A percentile compares a stretch with the other conserved stretches of the same genome.
These are phyloP conservation scores for Penicillium atrosanguineum DNA, from an alignment of 495 filamentous ascomycete genomes.

Conservation along the genomic window DNA sequence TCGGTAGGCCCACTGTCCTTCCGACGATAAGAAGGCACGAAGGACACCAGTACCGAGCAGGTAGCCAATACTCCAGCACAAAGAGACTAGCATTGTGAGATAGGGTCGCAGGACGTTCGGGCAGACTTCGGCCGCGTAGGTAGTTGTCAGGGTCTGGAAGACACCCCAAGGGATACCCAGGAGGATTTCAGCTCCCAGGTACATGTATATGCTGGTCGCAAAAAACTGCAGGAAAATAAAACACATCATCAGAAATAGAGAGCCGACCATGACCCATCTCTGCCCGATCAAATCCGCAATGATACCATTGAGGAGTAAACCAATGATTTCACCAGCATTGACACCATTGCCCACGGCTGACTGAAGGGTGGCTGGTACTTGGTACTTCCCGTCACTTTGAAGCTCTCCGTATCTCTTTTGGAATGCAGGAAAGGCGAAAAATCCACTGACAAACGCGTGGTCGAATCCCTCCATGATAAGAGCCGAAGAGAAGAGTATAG, in stretches of 20 bases:
- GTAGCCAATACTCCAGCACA: conserved; percentile 72
- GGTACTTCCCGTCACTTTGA: conserved; percentile 31
- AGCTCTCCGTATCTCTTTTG: conserved; percentile 32
- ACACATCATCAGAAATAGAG: conserved; percentile 50
- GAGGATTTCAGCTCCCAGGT: conserved; percentile 65
- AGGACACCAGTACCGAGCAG: conserved; percentile 65
- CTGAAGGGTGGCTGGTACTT: conserved; percentile 54
- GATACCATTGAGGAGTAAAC: conserved; percentile 62
- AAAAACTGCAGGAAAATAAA: conserved; percentile 69
- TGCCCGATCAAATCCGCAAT: conserved; percentile 65
- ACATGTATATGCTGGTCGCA: conserved; percentile 56
- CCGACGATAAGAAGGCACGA: conserved; percentile 48
- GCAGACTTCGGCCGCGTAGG: conserved; percentile 70
- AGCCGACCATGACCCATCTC: conserved; percentile 58
- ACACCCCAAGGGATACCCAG: conserved; percentile 72
- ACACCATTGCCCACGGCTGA: conserved; percentile 60
- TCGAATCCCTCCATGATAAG: conserved; percentile 52
- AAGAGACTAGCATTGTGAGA: conserved; percentile 69
- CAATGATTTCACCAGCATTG: conserved; percentile 62
- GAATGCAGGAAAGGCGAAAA: conserved; percentile 35
- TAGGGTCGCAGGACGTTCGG: conserved; percentile 65
- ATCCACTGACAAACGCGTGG: conserved; percentile 36
- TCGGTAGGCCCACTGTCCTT: conserved; percentile 56
- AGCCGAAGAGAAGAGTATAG: conserved; percentile 36
- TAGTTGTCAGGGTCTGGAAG: conserved; percentile 68